Conservation (phyloP, 495 filamentous ascomycete species). For the Penicillium macrosclerotiorum region DNA sequence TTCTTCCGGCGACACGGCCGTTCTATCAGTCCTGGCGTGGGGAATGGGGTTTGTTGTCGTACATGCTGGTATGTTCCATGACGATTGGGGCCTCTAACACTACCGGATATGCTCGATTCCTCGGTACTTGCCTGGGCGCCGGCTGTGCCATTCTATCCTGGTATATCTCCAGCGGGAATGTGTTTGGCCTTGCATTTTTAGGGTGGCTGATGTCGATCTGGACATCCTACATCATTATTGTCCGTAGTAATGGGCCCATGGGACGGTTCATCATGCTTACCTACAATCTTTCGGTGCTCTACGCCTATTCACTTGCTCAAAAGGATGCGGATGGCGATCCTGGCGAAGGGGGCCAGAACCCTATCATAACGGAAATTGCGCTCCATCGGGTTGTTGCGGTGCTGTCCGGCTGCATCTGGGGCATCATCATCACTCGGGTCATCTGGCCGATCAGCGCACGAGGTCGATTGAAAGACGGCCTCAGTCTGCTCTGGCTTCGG, state of each 20-base stretch:
- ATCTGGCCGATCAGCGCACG: constrained; percentile 94
- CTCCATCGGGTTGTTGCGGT: constrained; percentile 91
- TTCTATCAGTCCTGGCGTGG: constrained; percentile 87
- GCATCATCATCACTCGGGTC: constrained; percentile 80
- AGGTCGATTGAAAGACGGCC: constrained; percentile 77
- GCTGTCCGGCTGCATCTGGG: constrained; percentile 85
- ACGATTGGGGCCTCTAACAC: constrained; percentile 94
- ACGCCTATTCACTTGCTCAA: constrained; percentile 85
- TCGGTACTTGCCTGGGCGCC: constrained; percentile 85
- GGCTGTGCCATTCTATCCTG: constrained; percentile 72
- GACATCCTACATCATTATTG: constrained; percentile 87
- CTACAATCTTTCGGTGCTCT: constrained; percentile 95
- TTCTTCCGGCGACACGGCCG: constrained; percentile 72
- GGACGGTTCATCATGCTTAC: constrained; percentile 91
- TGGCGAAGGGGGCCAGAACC: constrained; percentile 81
- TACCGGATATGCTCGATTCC: constrained; percentile 78
- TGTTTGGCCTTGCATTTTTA: constrained; percentile 67
- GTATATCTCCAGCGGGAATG: constrained; percentile 69
- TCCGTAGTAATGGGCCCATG: constrained; percentile 79
- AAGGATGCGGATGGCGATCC: constrained; percentile 65
- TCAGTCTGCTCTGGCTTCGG: constrained; percentile 83
- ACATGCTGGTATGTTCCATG: constrained; percentile 98
- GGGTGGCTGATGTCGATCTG: constrained; percentile 78
- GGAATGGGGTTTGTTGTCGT: constrained; percentile 94
- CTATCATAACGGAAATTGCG: constrained; percentile 82